Percentiles rank a stretch among this genome's conserved stretches.
Conservation (phyloP, 2,329 filamentous ascomycete genomes). For the Fragosphaeria purpurea region DNA sequence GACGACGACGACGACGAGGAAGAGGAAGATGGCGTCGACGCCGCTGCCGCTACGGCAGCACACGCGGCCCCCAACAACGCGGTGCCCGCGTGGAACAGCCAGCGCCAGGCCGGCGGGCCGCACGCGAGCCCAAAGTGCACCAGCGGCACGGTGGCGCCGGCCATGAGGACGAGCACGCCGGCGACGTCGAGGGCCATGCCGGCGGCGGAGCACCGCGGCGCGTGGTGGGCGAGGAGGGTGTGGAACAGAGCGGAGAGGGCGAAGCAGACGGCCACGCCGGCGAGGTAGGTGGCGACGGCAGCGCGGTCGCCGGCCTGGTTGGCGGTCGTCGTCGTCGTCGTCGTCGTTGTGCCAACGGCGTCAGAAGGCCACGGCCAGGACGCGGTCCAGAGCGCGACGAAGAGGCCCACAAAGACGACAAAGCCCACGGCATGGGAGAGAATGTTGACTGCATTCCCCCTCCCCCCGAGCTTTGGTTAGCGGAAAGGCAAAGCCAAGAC, state of each 20-base stretch:
- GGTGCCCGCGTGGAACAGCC: constrained; percentile 26
- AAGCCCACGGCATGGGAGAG: constrained; percentile 34
- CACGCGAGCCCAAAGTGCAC: constrained; percentile 44
- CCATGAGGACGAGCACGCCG: constrained; percentile 52
- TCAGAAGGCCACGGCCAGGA: not conserved
- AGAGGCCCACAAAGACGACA: constrained; percentile 28
- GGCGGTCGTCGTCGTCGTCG: not conserved
- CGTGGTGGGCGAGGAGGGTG: constrained; percentile 48
- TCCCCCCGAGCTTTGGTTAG: not conserved
- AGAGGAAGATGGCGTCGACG: constrained; percentile 7
- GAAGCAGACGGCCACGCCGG: constrained; percentile 35
- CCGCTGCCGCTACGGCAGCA: constrained; percentile 27
- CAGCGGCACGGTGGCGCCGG: constrained; percentile 48
- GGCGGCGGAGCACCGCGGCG: constrained; percentile 33
- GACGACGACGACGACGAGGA: not conserved
- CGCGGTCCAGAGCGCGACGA: constrained; percentile 24
- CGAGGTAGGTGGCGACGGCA: constrained; percentile 25
- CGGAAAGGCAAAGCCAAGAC: not conserved
- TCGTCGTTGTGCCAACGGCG: no score
- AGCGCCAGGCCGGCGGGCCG: constrained; percentile 15
- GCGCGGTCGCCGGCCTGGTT: constrained; percentile 1
- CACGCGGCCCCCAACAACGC: constrained; percentile 26
- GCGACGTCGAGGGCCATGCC: constrained; percentile 52
- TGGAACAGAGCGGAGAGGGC: constrained; percentile 40
- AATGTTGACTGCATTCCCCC: constrained; percentile 30